These are phyloP conservation scores for Tagetes patula DNA, from an alignment of 129 eudicot species.

Conservation along the genomic window DNA sequence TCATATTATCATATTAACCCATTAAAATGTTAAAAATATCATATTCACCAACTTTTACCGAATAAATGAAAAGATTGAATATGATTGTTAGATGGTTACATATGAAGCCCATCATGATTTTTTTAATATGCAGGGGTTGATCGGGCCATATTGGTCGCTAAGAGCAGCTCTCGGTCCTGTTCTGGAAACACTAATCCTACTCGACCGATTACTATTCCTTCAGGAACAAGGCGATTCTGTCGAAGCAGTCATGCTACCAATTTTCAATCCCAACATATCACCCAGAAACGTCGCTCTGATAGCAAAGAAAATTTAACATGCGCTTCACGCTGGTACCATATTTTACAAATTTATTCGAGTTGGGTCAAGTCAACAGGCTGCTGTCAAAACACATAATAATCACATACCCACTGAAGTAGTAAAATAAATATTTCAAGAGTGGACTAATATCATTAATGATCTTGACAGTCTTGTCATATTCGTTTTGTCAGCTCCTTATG, in stretches of 20 bases:
- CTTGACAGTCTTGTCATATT: constrained; percentile 36
- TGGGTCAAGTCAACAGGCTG: background rate
- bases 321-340: too few species aligned
- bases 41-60: background rate
- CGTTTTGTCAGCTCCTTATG: constrained; percentile 28
- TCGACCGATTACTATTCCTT: constrained; percentile 75
- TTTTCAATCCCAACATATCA: constrained; percentile 73
- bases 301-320: constrained; percentile 48
- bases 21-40: background rate
- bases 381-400: background rate
- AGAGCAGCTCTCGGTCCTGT: constrained; percentile 83
- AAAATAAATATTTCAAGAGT: constrained; percentile 12
- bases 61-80: background rate
- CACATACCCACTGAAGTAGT: constrained; percentile 7
- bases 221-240: constrained; percentile 59
- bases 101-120: background rate
- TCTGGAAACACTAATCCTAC: constrained; percentile 75
- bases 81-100: background rate
- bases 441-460: constrained; percentile 15
- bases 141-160: constrained; percentile 89
- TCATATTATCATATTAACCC: background rate
- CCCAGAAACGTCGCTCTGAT: constrained; percentile 85
- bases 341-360: too few species aligned
- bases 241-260: constrained; percentile 54
- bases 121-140: constrained; percentile 50